These are phyloP conservation scores for Xylaria bambusicola DNA, from an alignment of 495 filamentous ascomycete species.

Conservation along the genomic window DNA sequence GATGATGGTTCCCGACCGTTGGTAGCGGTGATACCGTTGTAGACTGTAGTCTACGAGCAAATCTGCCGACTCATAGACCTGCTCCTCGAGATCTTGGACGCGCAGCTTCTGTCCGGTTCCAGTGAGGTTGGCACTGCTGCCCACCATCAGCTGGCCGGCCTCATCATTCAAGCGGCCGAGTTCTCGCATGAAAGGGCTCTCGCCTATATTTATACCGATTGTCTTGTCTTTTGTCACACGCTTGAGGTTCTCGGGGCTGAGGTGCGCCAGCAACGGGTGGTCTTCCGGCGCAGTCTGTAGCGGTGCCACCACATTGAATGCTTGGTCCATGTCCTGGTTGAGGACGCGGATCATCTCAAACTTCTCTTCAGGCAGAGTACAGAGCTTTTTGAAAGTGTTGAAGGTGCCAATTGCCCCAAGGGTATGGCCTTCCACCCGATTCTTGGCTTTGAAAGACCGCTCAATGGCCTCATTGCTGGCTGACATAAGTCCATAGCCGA, in stretches of 20 bases:
- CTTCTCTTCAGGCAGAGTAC: slow-evolving; percentile 18
- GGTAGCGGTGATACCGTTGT: slow-evolving; percentile 33
- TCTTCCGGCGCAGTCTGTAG: slow-evolving; percentile 1
- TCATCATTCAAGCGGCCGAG: slow-evolving; percentile 26
- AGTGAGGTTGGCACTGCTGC: slow-evolving; percentile 34
- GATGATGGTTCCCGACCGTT: slow-evolving; percentile 23
- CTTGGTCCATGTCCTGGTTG: slow-evolving; percentile 30
- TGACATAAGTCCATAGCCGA: slow-evolving; percentile 38
- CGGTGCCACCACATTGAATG: slow-evolving; percentile 26
- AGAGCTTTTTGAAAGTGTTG: slow-evolving; percentile 26
- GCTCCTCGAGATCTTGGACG: slow-evolving; percentile 35
- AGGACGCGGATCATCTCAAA: slow-evolving; percentile 34
- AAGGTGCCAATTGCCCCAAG: slow-evolving; percentile 32
- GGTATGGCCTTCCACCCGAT: slow-evolving; percentile 26
- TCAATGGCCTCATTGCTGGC: slow-evolving; percentile 24
- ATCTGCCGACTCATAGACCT: slow-evolving; percentile 29
- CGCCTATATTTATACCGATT: slow-evolving; percentile 25
- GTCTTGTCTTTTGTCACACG: slow-evolving; percentile 29
- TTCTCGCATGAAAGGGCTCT: slow-evolving; percentile 26
- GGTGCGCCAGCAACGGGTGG: slow-evolving; percentile 18
- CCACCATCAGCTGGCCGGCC: slow-evolving; percentile 27
- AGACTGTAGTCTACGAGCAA: slow-evolving; percentile 38
- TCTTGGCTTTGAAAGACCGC: slow-evolving; percentile 28
- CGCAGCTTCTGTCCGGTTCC: slow-evolving; percentile 32
- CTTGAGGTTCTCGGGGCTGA: slow-evolving; percentile 8